Conservation (phyloP, 148 eudicot species). For the Cornus florida region DNA sequence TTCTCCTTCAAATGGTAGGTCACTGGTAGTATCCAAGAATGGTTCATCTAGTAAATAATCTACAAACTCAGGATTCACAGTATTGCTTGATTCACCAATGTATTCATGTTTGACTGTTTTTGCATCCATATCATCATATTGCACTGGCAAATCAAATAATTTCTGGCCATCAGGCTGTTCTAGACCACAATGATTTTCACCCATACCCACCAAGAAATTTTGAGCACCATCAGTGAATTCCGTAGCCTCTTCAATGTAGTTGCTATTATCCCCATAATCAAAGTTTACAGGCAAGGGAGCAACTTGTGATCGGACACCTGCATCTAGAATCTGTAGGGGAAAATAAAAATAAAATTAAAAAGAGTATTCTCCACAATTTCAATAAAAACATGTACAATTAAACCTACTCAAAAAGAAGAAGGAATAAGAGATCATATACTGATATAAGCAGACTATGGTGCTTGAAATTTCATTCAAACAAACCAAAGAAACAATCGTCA, state of each 20-base stretch:
- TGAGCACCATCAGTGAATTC: slow-evolving; percentile 30
- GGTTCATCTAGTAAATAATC: slow-evolving; percentile 61
- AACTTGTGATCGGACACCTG: slow-evolving; percentile 28
- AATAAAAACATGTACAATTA: background rate
- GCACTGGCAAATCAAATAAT: slow-evolving; percentile 38
- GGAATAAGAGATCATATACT: background rate
- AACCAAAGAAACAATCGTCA: background rate
- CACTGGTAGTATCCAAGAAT: slow-evolving; percentile 29
- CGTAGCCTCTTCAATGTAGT: slow-evolving; percentile 29
- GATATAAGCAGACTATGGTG: background rate
- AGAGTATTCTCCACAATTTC: background rate
- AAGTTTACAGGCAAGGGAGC: slow-evolving; percentile 33
- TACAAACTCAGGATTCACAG: slow-evolving; percentile 32
- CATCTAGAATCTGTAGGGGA: slow-evolving; percentile 46
- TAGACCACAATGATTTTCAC: slow-evolving; percentile 26
- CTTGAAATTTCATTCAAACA: too few species aligned
- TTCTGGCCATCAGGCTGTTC: slow-evolving; percentile 39
- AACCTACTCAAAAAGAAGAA: background rate
- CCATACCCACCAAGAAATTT: slow-evolving; percentile 21
- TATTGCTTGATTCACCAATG: slow-evolving; percentile 47
- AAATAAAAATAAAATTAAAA: background rate
- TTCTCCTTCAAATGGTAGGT: slow-evolving; percentile 38
- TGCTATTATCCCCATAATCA: slow-evolving; percentile 37
- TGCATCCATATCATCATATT: slow-evolving; percentile 22
- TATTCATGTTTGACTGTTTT: slow-evolving; percentile 57